Evolutionary conservation across 192 early-diverging fungal species (phyloP).

Genomic region (Coemansia sp.): DNA sequence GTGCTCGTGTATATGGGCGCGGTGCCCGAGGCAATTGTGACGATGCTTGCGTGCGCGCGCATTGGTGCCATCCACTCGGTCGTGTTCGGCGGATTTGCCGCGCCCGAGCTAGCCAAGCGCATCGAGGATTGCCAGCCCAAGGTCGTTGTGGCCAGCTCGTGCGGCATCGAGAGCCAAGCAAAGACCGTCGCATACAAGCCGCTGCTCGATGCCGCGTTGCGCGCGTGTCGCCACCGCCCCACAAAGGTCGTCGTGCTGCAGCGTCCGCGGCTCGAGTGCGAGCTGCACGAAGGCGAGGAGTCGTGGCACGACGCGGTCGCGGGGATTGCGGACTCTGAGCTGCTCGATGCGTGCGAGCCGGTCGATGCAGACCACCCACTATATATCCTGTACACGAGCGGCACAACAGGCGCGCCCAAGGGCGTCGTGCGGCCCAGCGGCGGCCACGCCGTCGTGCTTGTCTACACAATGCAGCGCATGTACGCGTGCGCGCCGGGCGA

Average conservation of each 20-base stretch:
- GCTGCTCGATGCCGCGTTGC: slow-evolving; percentile 68
- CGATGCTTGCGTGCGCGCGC: slow-evolving; percentile 83
- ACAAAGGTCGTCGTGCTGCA: slow-evolving; percentile 64
- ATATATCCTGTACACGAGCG: slow-evolving; percentile 79
- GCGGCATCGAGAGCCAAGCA: slow-evolving; percentile 75
- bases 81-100: slow-evolving; percentile 81
- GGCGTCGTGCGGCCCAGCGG: slow-evolving; percentile 54
- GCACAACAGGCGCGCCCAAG: slow-evolving; percentile 83
- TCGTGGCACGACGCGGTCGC: slow-evolving; percentile 22
- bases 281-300: slow-evolving; percentile 40
- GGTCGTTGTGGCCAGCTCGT: slow-evolving; percentile 71
- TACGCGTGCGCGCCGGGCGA: slow-evolving; percentile 70
- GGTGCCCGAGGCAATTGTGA: slow-evolving; percentile 75
- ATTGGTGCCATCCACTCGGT: slow-evolving; percentile 81
- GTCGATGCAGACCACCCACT: slow-evolving; percentile 70
- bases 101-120: slow-evolving; percentile 75
- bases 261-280: slow-evolving; percentile 54
- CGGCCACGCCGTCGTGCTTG: slow-evolving; percentile 72
- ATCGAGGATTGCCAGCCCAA: slow-evolving; percentile 77
- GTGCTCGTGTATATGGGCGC: slow-evolving; percentile 85
- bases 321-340: slow-evolving; percentile 52
- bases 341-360: slow-evolving; percentile 58
- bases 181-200: slow-evolving; percentile 74
- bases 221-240: slow-evolving; percentile 46
- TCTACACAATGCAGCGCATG: slow-evolving; percentile 69